Base-by-base conservation (phyloP, 768 basidiomycete species). In the Steccherinum ochraceum region DNA sequence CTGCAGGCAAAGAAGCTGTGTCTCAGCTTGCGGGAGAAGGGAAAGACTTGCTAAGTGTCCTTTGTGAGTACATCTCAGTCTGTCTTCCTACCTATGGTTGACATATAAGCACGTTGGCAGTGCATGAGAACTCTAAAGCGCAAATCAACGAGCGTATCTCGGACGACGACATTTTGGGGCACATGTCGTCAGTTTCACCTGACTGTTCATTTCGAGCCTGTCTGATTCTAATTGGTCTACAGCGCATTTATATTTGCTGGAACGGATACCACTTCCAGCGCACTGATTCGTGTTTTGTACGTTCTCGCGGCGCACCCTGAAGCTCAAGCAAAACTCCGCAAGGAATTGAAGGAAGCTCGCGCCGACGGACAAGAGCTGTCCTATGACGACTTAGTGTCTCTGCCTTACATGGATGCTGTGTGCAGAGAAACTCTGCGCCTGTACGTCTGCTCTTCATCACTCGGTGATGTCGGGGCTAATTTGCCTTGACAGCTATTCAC, bases 331-430 rank as follows among this genome's bases (percentile, higher is more conserved):
- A 60, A 59, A 48, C 40, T 65, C 1, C 58, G 64, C 1, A 44
- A 43, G 12, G 62, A 65, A 44, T n/a, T 61, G 3, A 23, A 44
- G 12, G 46, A 42, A 13, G 55, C 56, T 51, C 11, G 50, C 25
- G 11, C n/a, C 12, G 44, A 47, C 21, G 52, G 47, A 7, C 44
- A 55, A 40, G 48, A 51, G 11, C 30, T 56, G 23, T 44, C 49
- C 3, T 63, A 58, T 46, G 62, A 63, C 44, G 40, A 53, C 23
- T 47, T 63, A 11, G 51, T 58, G n/a, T 30, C 48, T 4, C 46
- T 91, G 3, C 76, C 83, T 0, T 87, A 83, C 56, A 77, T 90
- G 10, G 87, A 88, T 52, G 73, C 72, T 3, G 76, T 84, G 2
- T 72, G 83, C 3, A 72, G 78, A 1, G 84, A 86, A 62, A 78